phyloP scores from a whole-genome alignment of 345 rosid species.

The Leavenworthia alabamica region DNA sequence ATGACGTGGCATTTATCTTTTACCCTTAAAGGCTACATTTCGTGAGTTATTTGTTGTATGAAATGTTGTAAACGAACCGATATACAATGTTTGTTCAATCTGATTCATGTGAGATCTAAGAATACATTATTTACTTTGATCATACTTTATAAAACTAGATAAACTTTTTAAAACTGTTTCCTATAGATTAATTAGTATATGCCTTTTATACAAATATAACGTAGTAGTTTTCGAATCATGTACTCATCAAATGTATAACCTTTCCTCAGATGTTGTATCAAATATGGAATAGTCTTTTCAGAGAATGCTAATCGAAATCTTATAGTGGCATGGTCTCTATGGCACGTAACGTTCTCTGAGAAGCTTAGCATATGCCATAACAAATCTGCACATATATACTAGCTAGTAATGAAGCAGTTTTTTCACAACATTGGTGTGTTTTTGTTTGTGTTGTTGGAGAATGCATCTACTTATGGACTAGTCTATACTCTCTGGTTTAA shows the following conservation, averaged over 20 bases:
- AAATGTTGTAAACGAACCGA: constrained; percentile 67
- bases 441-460: no score
- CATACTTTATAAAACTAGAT: constrained; percentile 18
- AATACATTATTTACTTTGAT: constrained; percentile 11
- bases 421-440: no score
- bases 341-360: constrained; percentile 28
- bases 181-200: constrained; percentile 21
- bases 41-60: constrained; percentile 57
- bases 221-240: constrained; percentile 3
- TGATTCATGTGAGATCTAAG: constrained; percentile 70
- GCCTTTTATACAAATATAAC: constrained; percentile 18
- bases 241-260: constrained; percentile 14
- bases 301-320: constrained; percentile 20
- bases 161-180: constrained; percentile 17
- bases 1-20: constrained; percentile 9
- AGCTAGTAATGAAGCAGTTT: no score
- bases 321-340: constrained; percentile 11
- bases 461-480: no score
- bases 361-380: constrained; percentile 43
- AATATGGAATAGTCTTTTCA: background rate
- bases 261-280: constrained; percentile 19
- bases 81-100: constrained; percentile 70
- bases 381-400: constrained; percentile 45
- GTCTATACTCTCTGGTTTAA: no score
- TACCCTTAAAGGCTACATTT: no score